Evolutionary conservation across 108 stramenopile genomes (phyloP), one percentile per base, ranked within the genome.

Genomic region (Heterococcus sp.): DNA sequence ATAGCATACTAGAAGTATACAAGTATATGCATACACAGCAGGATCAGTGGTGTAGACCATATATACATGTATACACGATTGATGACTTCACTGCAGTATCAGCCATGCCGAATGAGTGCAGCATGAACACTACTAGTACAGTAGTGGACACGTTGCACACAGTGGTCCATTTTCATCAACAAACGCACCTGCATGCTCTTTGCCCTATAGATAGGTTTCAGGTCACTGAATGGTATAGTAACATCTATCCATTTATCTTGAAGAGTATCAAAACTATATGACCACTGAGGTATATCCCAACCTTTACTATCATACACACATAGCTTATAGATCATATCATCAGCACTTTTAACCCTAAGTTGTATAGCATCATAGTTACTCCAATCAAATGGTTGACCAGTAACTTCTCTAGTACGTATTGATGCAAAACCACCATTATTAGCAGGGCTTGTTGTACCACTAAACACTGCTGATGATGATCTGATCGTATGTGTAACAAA

Each of bases 311-410:
- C 46, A 21, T 58, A 58, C 8, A 58, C 46, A 8, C 14, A 86
- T 40, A 87, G 83, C 81, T 87, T 87, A 68, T 87, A 87, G 58
- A 74, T 74, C 38, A 86, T 73, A 32, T 85, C 86, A 68, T 87
- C 85, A n/a, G 81, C 86, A 8, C 46, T 21, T 8, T 21, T 58
- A 5, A 87, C 75, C 37, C 84, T 63, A 31, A 87, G 85, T 30
- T 71, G 35, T 2, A 87, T 35, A 26, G 79, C 86, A 14, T 69
- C 36, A 35, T 69, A 84, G 11, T 3, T 35, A 58, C 75, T 37
- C 37, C 83, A 72, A 35, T 86, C 82, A 37, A 82, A 38, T 36
- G 79, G 37, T n/a, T n/a, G n/a, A 21, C 80, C 80, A 2, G 75
- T 30, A 36, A 76, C 4, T 3, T 78, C 73, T 34, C 81, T 37